Percentiles rank a stretch among this genome's conserved stretches.
Evolutionary conservation across 2,329 filamentous ascomycete species (phyloP).

Genomic region (Pleurostoma richardsiae): DNA sequence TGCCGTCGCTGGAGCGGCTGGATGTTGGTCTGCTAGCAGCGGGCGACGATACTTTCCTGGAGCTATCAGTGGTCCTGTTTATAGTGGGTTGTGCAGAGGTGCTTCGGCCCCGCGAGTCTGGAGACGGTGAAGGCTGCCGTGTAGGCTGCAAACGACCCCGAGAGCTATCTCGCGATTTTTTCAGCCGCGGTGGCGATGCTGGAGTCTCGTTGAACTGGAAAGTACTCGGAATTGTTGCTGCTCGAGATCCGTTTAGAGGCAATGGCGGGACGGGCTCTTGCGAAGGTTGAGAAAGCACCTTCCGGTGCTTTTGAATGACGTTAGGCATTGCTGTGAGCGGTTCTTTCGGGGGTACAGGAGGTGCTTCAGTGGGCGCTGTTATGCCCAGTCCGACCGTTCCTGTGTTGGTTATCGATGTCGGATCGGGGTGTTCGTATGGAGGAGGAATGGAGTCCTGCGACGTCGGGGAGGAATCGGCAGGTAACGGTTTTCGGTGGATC

Average conservation of each 20-base stretch:
- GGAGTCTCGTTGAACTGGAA: not conserved
- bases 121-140: constrained; percentile 22
- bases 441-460: constrained; percentile 1
- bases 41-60: constrained; percentile 22
- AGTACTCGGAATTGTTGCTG: not conserved
- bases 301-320: constrained; percentile 7
- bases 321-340: constrained; percentile 5
- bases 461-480: constrained; percentile 4
- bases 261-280: not conserved
- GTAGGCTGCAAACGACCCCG: constrained; percentile 11
- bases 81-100: constrained; percentile 40
- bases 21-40: constrained; percentile 22
- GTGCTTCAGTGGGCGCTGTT: not conserved
- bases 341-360: not conserved
- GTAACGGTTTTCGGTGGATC: constrained; percentile 15
- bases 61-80: constrained; percentile 17
- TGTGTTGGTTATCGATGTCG: not conserved
- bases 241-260: constrained; percentile 1
- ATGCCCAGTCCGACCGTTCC: not conserved
- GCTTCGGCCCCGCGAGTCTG: constrained; percentile 37
- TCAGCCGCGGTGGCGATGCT: constrained; percentile 1
- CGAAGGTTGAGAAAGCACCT: not conserved
- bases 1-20: constrained; percentile 27
- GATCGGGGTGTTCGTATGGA: constrained; percentile 2
- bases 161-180: constrained; percentile 1